Evolutionary conservation across 768 basidiomycete genomes (phyloP).

Genomic region (Harrya chromipes): DNA sequence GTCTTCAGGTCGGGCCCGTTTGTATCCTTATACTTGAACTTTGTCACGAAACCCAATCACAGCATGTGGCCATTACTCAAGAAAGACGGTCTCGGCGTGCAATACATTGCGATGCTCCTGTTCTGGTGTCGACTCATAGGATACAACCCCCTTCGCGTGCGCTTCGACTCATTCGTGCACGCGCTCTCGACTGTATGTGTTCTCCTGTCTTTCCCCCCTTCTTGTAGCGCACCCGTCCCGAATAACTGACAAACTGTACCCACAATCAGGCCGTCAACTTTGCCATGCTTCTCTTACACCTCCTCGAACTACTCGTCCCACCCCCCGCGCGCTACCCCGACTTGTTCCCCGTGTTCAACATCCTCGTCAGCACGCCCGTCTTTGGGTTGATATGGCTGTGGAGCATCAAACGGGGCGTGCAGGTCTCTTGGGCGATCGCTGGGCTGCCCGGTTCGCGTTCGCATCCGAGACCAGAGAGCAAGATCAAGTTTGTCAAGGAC

Average conservation of each 20-base stretch:
- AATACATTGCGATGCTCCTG: constrained; percentile 63
- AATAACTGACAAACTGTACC: constrained; percentile 1
- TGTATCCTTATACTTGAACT: background rate
- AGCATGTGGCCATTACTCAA: constrained; percentile 94
- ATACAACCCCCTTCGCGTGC: constrained; percentile 58
- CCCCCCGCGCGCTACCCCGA: constrained; percentile 83
- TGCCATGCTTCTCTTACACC: constrained; percentile 53
- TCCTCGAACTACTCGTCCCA: constrained; percentile 54
- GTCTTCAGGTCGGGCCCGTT: constrained; percentile 70
- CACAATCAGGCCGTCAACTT: constrained; percentile 49
- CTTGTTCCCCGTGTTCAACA: constrained; percentile 81
- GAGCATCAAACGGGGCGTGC: constrained; percentile 79
- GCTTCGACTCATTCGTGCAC: constrained; percentile 46
- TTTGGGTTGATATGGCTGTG: constrained; percentile 86
- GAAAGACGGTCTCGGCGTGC: constrained; percentile 71
- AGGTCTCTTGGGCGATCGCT: constrained; percentile 77
- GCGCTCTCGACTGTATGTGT: constrained; percentile 49
- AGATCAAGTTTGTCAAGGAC: background rate
- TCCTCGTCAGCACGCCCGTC: constrained; percentile 74
- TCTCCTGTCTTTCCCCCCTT: background rate
- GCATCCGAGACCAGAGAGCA: background rate
- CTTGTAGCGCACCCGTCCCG: background rate
- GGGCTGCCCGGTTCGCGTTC: constrained; percentile 41
- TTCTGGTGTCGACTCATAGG: constrained; percentile 87
- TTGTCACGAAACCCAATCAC: background rate